Base-by-base conservation (phyloP, 352 stramenopile species). In the Pythium graminicola region DNA sequence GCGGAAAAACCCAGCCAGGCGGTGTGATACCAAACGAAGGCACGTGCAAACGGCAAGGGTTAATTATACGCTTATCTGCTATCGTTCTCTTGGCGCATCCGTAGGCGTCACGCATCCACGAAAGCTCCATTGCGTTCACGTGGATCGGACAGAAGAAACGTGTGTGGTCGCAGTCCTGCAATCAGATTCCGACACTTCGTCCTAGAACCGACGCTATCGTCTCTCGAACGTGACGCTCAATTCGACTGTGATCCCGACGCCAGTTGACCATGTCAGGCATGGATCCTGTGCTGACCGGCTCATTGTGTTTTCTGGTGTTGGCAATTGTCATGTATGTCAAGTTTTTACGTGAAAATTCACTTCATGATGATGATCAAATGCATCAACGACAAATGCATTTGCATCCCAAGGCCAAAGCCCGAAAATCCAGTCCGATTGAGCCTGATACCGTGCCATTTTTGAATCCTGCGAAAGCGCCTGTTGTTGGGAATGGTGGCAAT, bases 311-410 rank as follows among this genome's bases (percentile, higher is more conserved):
- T 59, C 62, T 93, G 42, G 79, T 88, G 62, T 65, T 93, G 41
- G 81, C 82, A 48, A 84, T 93, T 51, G 73, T 85, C 54, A 89
- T 93, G 82, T 93, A 93, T 65, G 74, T 93, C 54, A 87, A 88
- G 52, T 93, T 93, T 50, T 87, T 93, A 52, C 74, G 81, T 44
- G 76, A 88, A 58, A 73, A 86, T 53, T 76, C 71, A 48, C 72
- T 70, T 67, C 42, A 67, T 39, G 77, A 85, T 41, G 80, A 85
- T 38, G 72, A 84, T 31, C 49, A 78, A 6, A 50, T 63, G 32
- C 47, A 52, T 22, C 66, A 79, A 53, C 67, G 75, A 40, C 59
- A 65, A 28, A 45, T 52, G 17, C 44, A 67, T 53, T 48, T 43
- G 32, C 55, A 59, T 41, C n/a, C n/a, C n/a, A n/a, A n/a, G n/a